Base-by-base conservation (phyloP, 2,329 filamentous ascomycete genomes). In the Keithomyces neogunnii region DNA sequence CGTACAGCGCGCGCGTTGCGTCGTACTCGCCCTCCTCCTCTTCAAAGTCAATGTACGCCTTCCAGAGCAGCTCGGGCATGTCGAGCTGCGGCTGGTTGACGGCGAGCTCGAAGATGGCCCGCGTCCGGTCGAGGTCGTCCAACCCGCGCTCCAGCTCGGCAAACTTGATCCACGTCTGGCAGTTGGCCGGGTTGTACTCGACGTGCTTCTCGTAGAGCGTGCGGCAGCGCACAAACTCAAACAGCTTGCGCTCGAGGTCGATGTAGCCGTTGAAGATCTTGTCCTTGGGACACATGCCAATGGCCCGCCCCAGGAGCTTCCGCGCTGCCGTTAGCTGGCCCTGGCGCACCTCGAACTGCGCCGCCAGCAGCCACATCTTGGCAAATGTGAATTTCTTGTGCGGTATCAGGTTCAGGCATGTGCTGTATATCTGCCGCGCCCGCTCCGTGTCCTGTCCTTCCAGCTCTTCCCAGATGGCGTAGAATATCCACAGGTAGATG, bases 21-120 rank as follows among this genome's bases (percentile, higher is more conserved):
- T 90, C 89, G 68, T 92, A 96, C 68, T 96, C 89, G 62, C 85
- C 88, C 68, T 96, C 89, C 61, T 95, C 89, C 65, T 97, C 92
- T 70, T 99, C 93, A 63, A 97, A 97, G 68, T 99, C 93, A 60
- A 99, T 97, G 68, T 96, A 99, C 1, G 90, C 84, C 72, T 97
- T 97, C 93, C 93, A 99, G 2, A 97, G 76, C 48, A 97, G 76
- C 71, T 99, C 93, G 0, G 93, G 93, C 93, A 99, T 99, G 67
- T 99, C 93, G 11, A 99, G 77, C 33, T 84, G 80, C 1, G 85
- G 78, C 67, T 97, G 91, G 47, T 81, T 76, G 54, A 96, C 85
- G 3, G 89, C 92, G 31, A 97, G 77, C 69, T 97, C 92, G 64
- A 90, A 97, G 59, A 99, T 96, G 45, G 87, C 91, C 43, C 93